phyloP scores from a whole-genome alignment of 805 yeast species.

The Dipodascus geniculatus region DNA sequence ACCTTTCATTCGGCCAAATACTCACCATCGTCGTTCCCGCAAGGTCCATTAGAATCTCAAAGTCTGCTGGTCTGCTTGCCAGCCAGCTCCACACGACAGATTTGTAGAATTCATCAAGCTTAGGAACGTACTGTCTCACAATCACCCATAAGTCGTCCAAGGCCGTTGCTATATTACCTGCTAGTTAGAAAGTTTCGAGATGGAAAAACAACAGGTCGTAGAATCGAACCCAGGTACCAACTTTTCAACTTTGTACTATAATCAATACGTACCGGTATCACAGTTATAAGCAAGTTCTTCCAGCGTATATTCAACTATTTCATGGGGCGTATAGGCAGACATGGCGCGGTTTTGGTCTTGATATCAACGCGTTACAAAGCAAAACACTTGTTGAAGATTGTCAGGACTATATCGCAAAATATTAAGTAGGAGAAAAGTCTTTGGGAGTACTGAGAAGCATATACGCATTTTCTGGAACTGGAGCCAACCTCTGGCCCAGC shows the following conservation, averaged over 20 bases:
- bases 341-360: neutral
- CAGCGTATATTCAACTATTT: constrained; percentile 19
- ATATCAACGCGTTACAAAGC: neutral
- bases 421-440: neutral
- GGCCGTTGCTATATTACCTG: constrained; percentile 15
- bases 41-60: neutral
- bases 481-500: neutral
- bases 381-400: too few relatives aligned
- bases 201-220: neutral
- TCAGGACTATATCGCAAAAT: too few relatives aligned
- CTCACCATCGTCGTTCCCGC: constrained; percentile 3
- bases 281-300: constrained; percentile 23
- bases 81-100: constrained; percentile 21
- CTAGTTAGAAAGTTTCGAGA: constrained; percentile 2
- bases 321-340: constrained; percentile 18
- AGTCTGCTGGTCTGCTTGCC: constrained; percentile 2
- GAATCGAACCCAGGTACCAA: neutral
- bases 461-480: neutral
- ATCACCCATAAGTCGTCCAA: constrained; percentile 20
- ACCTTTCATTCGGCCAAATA: neutral
- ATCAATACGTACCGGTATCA: constrained; percentile 17
- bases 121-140: constrained; percentile 10
- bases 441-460: neutral
- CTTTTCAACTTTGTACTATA: neutral
- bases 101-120: constrained; percentile 16